Base-by-base conservation (phyloP, 2,329 filamentous ascomycete species). In the Ambrosiella xylebori region DNA sequence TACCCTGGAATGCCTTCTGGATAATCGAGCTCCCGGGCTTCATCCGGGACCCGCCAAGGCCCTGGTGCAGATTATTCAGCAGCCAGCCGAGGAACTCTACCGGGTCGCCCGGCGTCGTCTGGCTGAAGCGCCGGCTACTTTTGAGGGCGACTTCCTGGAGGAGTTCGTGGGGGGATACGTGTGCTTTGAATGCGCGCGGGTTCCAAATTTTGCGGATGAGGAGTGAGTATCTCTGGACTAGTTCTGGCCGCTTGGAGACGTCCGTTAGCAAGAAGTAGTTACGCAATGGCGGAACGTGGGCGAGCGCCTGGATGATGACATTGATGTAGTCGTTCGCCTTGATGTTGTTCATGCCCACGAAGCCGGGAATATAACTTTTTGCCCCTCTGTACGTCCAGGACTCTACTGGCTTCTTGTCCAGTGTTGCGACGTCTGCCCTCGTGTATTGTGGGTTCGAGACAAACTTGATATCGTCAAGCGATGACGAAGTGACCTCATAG, bases 291-390 rank as follows among this genome's bases (percentile, higher is more conserved):
- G 83, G 75, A 35, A 97, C 88, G 70, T 98, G 93, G 2, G 91
- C 84, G 41, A 98, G 77, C 6, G 90, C 85, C 70, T 98, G 93
- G 54, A 95, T 85, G 2, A 96, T 80, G 35, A 95, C 91, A 68
- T 98, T 98, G 67, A 97, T 79, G 72, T 98, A 98, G 74, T 98
- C 93, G 72, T 98, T 98, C 60, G 93, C 88, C 71, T 98, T 98
- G 76, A 98, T 96, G 72, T 98, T 98, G 77, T 98, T 98, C 87
- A 98, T 94, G 63, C 93, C 93, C 61, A 98, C 88, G 68, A 90
- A 98, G 5, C 93, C 91, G 17, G 93, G 93, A 63, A 84, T 84
- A 71, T 98, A 98, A 68, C 86, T 82, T 70, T 85, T 87, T 47
- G 36, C 36, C 62, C 88, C 88, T 54, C 77, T 76, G 47, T 97